Conservation (phyloP, 495 filamentous ascomycete genomes). For the Aspergillus bertholletiae region DNA sequence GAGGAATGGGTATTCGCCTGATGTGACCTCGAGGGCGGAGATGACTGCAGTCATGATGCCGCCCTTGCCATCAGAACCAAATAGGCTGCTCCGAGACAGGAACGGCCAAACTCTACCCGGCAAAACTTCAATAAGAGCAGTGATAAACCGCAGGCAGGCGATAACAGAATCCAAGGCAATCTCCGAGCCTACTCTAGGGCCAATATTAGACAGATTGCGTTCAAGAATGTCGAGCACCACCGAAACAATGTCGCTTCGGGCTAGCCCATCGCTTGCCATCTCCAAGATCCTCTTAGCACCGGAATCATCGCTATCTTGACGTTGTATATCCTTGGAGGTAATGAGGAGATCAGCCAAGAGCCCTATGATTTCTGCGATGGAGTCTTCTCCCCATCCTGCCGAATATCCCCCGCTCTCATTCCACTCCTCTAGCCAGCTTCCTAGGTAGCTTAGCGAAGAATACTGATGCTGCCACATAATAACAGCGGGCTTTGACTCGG, state of each 20-base stretch:
- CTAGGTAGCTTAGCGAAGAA: conserved; percentile 73
- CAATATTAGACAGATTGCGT: conserved; percentile 60
- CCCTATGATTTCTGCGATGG: conserved; percentile 59
- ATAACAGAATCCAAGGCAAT: conserved; percentile 58
- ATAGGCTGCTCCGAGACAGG: conserved; percentile 71
- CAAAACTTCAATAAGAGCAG: conserved; percentile 62
- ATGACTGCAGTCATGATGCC: conserved; percentile 72
- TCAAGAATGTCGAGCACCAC: conserved; percentile 86
- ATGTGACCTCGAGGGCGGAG: conserved; percentile 68
- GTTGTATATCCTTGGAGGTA: conserved; percentile 25
- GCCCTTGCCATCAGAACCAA: conserved; percentile 67
- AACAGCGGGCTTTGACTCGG: conserved; percentile 61
- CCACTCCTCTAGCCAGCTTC: conserved; percentile 65
- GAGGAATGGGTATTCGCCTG: conserved; percentile 74
- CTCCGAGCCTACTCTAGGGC: conserved; percentile 48
- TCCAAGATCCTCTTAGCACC: conserved; percentile 56
- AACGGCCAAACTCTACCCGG: conserved; percentile 88
- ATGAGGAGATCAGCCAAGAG: conserved; percentile 57
- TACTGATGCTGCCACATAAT: conserved; percentile 69
- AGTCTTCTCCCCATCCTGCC: conserved; percentile 39
- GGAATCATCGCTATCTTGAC: conserved; percentile 24
- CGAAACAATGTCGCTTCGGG: conserved; percentile 70
- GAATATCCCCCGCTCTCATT: conserved; percentile 36
- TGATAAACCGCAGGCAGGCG: conserved; percentile 75
- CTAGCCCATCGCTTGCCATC: conserved; percentile 69